A percentile compares a stretch with the other conserved stretches of the same genome.
Evolutionary conservation across 495 filamentous ascomycete species (phyloP).

Genomic region (Aspergillus diversus): DNA sequence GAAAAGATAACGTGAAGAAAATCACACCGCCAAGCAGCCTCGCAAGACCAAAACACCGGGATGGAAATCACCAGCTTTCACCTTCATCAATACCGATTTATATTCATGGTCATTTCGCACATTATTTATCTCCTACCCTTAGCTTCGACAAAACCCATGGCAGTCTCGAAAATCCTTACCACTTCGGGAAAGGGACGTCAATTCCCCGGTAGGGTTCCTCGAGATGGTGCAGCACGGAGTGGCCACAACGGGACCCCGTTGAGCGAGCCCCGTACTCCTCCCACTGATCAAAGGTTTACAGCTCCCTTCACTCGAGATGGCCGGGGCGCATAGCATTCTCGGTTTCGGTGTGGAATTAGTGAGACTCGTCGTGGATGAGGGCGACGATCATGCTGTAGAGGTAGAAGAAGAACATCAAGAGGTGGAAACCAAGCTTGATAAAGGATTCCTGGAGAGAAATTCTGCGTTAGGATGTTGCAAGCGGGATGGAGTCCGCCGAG

Average conservation of each 20-base stretch:
- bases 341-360: constrained; percentile 59
- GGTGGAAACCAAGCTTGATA: constrained; percentile 98
- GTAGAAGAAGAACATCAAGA: constrained; percentile 99
- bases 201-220: neutral
- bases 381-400: constrained; percentile 99
- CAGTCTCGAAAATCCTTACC: constrained; percentile 9
- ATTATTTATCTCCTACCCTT: constrained; percentile 16
- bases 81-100: constrained; percentile 22
- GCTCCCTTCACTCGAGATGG: constrained; percentile 25
- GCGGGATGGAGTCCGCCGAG: constrained; percentile 8
- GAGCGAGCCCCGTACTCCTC: constrained; percentile 1
- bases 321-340: constrained; percentile 48
- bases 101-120: constrained; percentile 27
- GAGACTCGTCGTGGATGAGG: constrained; percentile 90
- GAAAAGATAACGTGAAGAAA: constrained; percentile 13
- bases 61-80: constrained; percentile 14
- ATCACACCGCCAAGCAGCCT: constrained; percentile 11
- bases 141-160: constrained; percentile 10
- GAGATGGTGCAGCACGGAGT: constrained; percentile 6
- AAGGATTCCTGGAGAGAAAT: constrained; percentile 80
- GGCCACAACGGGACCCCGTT: constrained; percentile 2
- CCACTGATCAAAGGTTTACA: constrained; percentile 2
- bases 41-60: constrained; percentile 17
- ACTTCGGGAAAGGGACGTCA: constrained; percentile 1
- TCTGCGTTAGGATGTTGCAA: constrained; percentile 15